Evolutionary conservation across 192 early-diverging fungal genomes (phyloP), one percentile per base, ranked within the genome.

Genomic region (Allomyces macrogynus): DNA sequence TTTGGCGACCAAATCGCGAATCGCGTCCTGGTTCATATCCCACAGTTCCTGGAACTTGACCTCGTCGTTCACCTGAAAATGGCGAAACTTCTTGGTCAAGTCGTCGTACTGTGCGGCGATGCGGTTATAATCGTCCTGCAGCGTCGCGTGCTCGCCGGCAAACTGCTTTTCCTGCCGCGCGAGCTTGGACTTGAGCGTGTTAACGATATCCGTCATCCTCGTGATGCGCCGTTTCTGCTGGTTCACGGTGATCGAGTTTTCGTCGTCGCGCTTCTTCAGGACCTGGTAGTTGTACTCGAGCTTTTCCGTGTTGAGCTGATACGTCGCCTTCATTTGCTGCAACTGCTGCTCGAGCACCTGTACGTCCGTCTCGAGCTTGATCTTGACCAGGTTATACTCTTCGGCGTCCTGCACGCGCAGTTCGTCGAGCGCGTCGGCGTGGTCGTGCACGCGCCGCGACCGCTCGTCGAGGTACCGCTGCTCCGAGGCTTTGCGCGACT

Each of bases 231-330:
- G 69, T 67, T 83, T 83, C 65, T 83, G 78, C 8, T 80, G 70
- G n/a, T 72, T 71, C 5, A 83, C 61, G 42, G 81, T 81, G n/a
- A 76, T 78, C 5, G 73, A 75, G 63, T 83, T 83, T 60, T 83
- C 81, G 67, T 83, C 81, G 43, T 83, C 81, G 43, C 81, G 71
- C 66, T 83, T 83, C 66, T 81, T 83, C 43, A 83, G 69, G 8
- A 83, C 81, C 67, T 81, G 79, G 44, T 73, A 80, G 69, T 83
- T 83, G 69, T 83, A 83, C 66, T 83, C 81, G 14, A 83, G 72
- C 70, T 83, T 83, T 65, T 83, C 81, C 3, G 75, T 77, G 67
- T 83, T 83, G n/a, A 83, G 70, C 63, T 81, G 80, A 60, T 82
- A 80, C 3, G 78, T 82, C 27, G 77, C 80, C 9, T 77, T 68